phyloP scores from a whole-genome alignment of 768 basidiomycete species.

The Infundibulicybe gibba region DNA sequence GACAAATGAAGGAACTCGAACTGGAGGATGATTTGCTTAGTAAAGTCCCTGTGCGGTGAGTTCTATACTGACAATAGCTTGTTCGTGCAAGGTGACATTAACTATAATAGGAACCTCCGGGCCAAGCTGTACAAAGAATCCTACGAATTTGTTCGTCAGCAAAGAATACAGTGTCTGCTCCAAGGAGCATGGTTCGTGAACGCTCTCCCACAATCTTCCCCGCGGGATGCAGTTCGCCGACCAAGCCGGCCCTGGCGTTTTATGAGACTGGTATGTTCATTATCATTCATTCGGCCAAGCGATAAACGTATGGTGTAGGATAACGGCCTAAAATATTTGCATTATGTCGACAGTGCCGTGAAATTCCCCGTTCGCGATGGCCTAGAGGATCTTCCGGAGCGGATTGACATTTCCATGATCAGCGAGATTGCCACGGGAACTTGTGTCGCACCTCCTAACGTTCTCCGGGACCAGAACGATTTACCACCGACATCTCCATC shows the following conservation, averaged over 20 bases:
- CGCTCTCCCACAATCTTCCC: slow-evolving; percentile 53
- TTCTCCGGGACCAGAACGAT: slow-evolving; percentile 58
- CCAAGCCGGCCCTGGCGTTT: slow-evolving; percentile 79
- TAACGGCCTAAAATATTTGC: slow-evolving; percentile 72
- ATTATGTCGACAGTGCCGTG: slow-evolving; percentile 77
- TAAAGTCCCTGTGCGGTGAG: slow-evolving; percentile 83
- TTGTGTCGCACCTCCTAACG: slow-evolving; percentile 64
- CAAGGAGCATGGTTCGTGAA: slow-evolving; percentile 94
- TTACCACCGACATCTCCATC: slow-evolving; percentile 50
- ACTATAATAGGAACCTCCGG: slow-evolving; percentile 64
- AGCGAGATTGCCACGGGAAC: slow-evolving; percentile 77
- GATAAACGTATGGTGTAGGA: slow-evolving; percentile 44
- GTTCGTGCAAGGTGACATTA: not conserved
- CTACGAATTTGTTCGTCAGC: slow-evolving; percentile 84
- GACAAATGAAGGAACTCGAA: slow-evolving; percentile 90
- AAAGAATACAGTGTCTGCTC: slow-evolving; percentile 82
- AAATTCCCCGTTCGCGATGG: slow-evolving; percentile 80
- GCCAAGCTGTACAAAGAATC: slow-evolving; percentile 87
- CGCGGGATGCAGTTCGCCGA: slow-evolving; percentile 51
- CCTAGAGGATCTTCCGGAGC: slow-evolving; percentile 83
- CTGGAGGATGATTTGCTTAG: slow-evolving; percentile 83
- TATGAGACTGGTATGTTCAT: slow-evolving; percentile 67
- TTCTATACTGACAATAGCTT: slow-evolving; percentile 3
- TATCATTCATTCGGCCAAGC: not conserved
- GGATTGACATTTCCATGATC: slow-evolving; percentile 77